These are phyloP conservation scores for Lodderomyces parapsilosis DNA, from an alignment of 1,139 yeast genomes.

Conservation along the genomic window DNA sequence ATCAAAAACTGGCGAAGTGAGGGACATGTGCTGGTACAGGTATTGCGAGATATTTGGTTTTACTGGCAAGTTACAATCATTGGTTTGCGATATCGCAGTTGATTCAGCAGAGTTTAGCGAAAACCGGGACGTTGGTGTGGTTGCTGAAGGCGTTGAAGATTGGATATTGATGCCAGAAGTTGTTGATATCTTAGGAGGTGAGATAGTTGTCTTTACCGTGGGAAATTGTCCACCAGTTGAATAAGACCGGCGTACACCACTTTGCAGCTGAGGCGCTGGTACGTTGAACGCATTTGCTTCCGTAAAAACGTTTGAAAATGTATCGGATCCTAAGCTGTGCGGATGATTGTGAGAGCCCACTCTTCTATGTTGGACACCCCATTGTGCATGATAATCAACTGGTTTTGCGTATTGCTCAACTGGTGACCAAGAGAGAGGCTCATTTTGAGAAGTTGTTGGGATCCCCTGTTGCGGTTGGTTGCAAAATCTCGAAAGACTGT, in stretches of 20 bases:
- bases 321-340: background rate
- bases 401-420: slow-evolving; percentile 2
- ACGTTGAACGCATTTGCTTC: background rate
- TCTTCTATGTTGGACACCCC: background rate
- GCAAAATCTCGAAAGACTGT: slow-evolving; percentile 7
- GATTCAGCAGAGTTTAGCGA: slow-evolving; percentile 8
- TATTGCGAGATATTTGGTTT: slow-evolving; percentile 1
- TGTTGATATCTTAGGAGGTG: slow-evolving; percentile 1
- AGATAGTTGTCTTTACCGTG: background rate
- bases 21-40: slow-evolving; percentile 26
- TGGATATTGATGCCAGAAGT: background rate
- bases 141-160: slow-evolving; percentile 9
- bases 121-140: slow-evolving; percentile 10
- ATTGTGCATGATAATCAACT: background rate
- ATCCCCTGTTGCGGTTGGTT: slow-evolving; percentile 8
- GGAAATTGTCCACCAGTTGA: background rate
- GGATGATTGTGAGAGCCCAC: background rate
- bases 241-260: background rate
- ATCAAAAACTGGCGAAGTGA: slow-evolving; percentile 39
- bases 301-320: background rate
- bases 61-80: slow-evolving; percentile 2
- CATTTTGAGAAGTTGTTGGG: background rate
- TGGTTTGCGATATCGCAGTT: slow-evolving; percentile 4
- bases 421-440: slow-evolving; percentile 3
- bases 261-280: background rate